Base-by-base conservation (phyloP, 1,284 basidiomycete species). In the Neolentinus lepideus region DNA sequence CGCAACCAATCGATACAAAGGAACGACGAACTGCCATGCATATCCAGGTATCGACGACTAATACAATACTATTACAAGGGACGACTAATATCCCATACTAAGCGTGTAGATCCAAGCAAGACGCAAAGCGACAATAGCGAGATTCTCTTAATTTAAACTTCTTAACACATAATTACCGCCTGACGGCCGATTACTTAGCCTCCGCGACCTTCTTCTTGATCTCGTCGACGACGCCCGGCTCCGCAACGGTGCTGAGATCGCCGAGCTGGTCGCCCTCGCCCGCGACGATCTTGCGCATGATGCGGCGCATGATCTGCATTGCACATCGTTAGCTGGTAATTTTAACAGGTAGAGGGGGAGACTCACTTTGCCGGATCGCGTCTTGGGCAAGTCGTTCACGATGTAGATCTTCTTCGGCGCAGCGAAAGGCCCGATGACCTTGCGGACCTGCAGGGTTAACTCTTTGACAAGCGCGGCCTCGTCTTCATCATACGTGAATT, bases 391-490 rank as follows among this genome's bases (percentile, higher is more conserved):
- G 71, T 98, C 95, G 36, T 67, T 63, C 62, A 96, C 89, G 63
- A 98, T 76, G 71, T 84, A 87, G 65, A 98, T 85, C 75, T 88
- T 90, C 83, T 97, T 97, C 48, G 95, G 95, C 11, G 91, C 86
- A 0, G 96, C 94, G 70, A 98, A 98, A 1, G 94, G 94, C 2
- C 94, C 94, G 61, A 98, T 98, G 45, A 90, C 88, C 74, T 96
- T 97, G 66, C 96, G 85, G 24, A 99, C 96, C 73, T 98, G 95
- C 43, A 98, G 83, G 16, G 88, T 81, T 59, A 98, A 84, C 73
- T 98, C 96, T 74, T 97, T 98, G 59, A 75, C 66, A 50, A 99
- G 81, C 1, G 75, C 79, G 1, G 78, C 67, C 69, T 95, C 92
- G 54, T 76, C 73, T 3, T 74, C 67, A 65, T 90, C 85, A 67